Percentiles rank a stretch among this genome's conserved stretches.
Evolutionary conservation across 306 rosid species (phyloP).

Genomic region (Pueraria montana): DNA sequence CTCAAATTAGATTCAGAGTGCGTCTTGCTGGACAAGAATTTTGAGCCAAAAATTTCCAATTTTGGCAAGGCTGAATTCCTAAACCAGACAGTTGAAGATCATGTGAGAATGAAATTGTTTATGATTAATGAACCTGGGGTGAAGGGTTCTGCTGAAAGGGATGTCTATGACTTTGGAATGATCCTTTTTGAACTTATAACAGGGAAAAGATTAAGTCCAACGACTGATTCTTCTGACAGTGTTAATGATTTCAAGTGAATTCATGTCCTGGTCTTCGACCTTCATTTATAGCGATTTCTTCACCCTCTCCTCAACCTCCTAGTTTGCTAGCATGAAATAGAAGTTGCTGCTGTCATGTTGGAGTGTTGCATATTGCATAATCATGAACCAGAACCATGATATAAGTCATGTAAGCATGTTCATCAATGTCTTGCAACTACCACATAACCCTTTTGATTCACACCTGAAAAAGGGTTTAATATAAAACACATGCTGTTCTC

Average conservation of each 20-base stretch:
- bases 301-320: background rate
- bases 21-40: slow-evolving; percentile 50
- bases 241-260: slow-evolving; percentile 19
- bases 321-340: background rate
- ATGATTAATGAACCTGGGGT: slow-evolving; percentile 4
- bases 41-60: slow-evolving; percentile 55
- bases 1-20: slow-evolving; percentile 46
- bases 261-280: background rate
- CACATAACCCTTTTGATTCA: slow-evolving; percentile 33
- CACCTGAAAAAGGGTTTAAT: slow-evolving; percentile 19
- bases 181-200: slow-evolving; percentile 57
- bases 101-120: slow-evolving; percentile 18
- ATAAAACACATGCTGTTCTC: background rate
- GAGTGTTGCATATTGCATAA: slow-evolving; percentile 3
- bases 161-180: slow-evolving; percentile 57
- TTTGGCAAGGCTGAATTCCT: slow-evolving; percentile 43
- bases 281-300: slow-evolving; percentile 23
- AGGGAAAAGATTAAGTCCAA: slow-evolving; percentile 26
- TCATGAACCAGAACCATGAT: background rate
- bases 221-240: slow-evolving; percentile 21
- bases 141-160: slow-evolving; percentile 40
- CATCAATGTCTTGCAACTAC: slow-evolving; percentile 20
- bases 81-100: background rate
- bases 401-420: slow-evolving; percentile 13
- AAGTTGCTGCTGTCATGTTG: slow-evolving; percentile 9